Evolutionary conservation across 768 basidiomycete species (phyloP).

Genomic region (Tricholoma sp.): DNA sequence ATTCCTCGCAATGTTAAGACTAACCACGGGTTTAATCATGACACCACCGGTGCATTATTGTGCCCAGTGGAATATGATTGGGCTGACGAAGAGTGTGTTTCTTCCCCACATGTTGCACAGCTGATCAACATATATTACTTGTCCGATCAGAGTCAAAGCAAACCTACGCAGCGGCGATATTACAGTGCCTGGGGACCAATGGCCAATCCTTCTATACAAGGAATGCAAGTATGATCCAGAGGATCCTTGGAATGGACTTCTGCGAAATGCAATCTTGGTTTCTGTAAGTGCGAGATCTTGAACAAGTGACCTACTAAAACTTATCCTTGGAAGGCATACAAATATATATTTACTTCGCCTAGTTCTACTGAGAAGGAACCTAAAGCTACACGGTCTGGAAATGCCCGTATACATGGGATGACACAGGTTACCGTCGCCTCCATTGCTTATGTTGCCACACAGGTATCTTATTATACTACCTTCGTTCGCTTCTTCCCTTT

Average conservation of each 20-base stretch:
- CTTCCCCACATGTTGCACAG: background rate
- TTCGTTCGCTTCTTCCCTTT: background rate
- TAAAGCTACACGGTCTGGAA: too few species aligned
- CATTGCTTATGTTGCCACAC: background rate
- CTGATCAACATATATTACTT: background rate
- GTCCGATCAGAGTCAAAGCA: background rate
- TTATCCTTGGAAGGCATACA: conserved; percentile 4
- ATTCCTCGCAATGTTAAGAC: background rate
- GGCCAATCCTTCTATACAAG: conserved; percentile 8
- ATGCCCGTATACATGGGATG: too few species aligned
- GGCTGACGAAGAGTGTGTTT: background rate
- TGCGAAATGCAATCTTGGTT: conserved; percentile 14
- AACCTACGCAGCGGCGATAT: conserved; percentile 11
- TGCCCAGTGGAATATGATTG: background rate
- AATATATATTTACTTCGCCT: background rate
- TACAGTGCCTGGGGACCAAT: conserved; percentile 16
- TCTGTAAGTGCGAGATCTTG: background rate
- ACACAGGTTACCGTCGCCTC: too few species aligned
- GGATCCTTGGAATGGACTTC: conserved; percentile 22
- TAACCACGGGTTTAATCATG: conserved; percentile 2
- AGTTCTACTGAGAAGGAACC: too few species aligned
- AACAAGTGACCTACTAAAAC: background rate
- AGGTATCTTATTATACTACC: background rate
- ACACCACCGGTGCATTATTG: background rate
- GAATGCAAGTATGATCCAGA: conserved; percentile 14